Evolutionary conservation across 352 stramenopile species (phyloP).

Genomic region (Phytophthora megakarya): DNA sequence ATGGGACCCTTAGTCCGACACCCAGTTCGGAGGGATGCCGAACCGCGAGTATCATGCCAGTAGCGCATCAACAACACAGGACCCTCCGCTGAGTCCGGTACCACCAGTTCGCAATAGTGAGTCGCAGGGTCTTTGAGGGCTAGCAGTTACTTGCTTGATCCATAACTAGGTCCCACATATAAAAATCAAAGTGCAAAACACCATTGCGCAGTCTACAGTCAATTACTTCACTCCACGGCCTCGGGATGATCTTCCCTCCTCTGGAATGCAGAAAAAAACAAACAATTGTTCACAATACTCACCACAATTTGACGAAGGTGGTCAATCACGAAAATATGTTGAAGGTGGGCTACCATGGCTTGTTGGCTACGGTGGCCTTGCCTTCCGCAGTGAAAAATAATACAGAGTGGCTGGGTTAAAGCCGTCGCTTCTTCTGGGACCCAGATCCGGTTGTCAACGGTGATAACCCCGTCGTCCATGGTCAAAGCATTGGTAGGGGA

Average conservation of each 20-base stretch:
- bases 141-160: neutral
- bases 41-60: constrained; percentile 31
- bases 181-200: neutral
- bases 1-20: constrained; percentile 25
- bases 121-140: no score
- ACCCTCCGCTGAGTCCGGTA: neutral
- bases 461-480: no score
- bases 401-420: neutral
- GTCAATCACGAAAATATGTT: no score
- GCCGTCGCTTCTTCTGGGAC: neutral
- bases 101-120: neutral
- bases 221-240: neutral
- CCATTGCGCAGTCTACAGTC: neutral
- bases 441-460: neutral
- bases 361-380: constrained; percentile 9
- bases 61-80: constrained; percentile 9
- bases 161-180: neutral
- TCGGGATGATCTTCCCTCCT: neutral
- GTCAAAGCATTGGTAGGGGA: no score
- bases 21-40: constrained; percentile 20
- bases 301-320: no score
- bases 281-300: neutral
- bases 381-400: neutral
- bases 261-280: neutral
- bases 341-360: neutral